phyloP scores from a whole-genome alignment of 192 early-diverging fungal genomes.

The Allomyces macrogynus region DNA sequence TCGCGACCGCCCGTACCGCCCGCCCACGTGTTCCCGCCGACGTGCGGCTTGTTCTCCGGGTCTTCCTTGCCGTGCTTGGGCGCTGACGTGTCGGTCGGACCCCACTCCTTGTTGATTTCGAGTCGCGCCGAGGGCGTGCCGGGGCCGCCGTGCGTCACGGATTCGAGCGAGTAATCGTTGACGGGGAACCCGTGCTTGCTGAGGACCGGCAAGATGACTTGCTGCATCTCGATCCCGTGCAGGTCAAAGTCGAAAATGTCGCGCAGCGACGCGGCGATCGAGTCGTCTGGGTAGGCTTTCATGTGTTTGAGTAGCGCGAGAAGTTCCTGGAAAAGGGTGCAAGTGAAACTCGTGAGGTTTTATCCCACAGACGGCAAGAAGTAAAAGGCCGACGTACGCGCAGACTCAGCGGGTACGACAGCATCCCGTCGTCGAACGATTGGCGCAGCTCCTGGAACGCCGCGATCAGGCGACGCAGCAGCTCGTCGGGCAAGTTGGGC shows the following conservation, averaged over 20 bases:
- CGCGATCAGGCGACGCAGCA: constrained; percentile 36
- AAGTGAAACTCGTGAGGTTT: too few species aligned
- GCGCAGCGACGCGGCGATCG: constrained; percentile 39
- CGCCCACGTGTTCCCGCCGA: constrained; percentile 20
- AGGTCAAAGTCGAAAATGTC: constrained; percentile 75
- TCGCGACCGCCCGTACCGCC: constrained; percentile 23
- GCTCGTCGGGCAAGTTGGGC: constrained; percentile 41
- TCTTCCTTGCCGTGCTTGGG: constrained; percentile 24
- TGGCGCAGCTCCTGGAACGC: constrained; percentile 52
- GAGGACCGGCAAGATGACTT: constrained; percentile 4
- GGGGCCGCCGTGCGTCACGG: not conserved
- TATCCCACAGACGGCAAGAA: not conserved
- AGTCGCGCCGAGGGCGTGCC: not conserved
- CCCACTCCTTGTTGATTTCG: not conserved
- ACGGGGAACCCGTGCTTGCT: not conserved
- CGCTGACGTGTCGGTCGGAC: not conserved
- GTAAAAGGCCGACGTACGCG: constrained; percentile 37
- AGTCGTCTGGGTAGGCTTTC: constrained; percentile 37
- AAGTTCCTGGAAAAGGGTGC: not conserved
- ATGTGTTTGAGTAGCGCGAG: not conserved
- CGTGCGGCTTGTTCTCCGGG: constrained; percentile 16
- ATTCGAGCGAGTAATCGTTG: not conserved
- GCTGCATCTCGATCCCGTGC: constrained; percentile 41
- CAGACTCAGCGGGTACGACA: constrained; percentile 58
- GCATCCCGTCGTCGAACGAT: constrained; percentile 50